phyloP scores from a whole-genome alignment of 1,284 basidiomycete species.

The Papiliotrema laurentii region DNA sequence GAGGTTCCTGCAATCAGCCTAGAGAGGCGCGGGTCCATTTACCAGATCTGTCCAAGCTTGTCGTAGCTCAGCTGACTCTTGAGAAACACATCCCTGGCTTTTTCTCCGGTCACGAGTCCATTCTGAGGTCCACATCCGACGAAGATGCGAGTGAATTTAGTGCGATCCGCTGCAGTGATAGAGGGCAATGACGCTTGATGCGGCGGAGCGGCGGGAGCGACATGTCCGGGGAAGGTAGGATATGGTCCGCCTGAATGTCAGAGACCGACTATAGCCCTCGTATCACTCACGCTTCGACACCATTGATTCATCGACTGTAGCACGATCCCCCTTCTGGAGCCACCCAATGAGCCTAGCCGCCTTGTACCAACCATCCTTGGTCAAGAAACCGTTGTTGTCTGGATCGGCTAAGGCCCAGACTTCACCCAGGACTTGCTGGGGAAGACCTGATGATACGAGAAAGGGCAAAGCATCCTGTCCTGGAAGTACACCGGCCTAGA shows the following conservation, averaged over 20 bases:
- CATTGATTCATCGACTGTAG: conserved; percentile 22
- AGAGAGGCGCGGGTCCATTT: conserved; percentile 24
- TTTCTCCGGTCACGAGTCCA: conserved; percentile 76
- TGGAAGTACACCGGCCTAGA: conserved; percentile 68
- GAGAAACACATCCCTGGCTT: conserved; percentile 87
- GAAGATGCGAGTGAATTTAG: conserved; percentile 78
- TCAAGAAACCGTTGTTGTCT: conserved; percentile 86
- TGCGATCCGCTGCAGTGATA: conserved; percentile 70
- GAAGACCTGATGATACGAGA: conserved; percentile 71
- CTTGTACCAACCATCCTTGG: conserved; percentile 75
- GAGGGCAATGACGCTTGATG: conserved; percentile 53
- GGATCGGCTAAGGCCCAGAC: conserved; percentile 92
- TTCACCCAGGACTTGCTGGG: conserved; percentile 75
- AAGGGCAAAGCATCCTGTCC: conserved; percentile 79
- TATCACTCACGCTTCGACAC: conserved; percentile 16
- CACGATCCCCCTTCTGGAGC: conserved; percentile 69
- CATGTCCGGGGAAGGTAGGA: conserved; percentile 71
- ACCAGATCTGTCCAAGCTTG: conserved; percentile 92
- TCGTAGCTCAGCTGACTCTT: conserved; percentile 88
- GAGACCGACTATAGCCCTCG: no score
- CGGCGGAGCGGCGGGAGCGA: conserved; percentile 42
- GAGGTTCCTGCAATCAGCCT: conserved; percentile 62
- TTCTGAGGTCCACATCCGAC: conserved; percentile 65
- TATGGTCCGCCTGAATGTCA: conserved; percentile 68
- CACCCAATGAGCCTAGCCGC: conserved; percentile 87